Evolutionary conservation across 176 grass and related monocot genomes (phyloP), one percentile per base, ranked within the genome.

Genomic region (Oryza glaberrima): DNA sequence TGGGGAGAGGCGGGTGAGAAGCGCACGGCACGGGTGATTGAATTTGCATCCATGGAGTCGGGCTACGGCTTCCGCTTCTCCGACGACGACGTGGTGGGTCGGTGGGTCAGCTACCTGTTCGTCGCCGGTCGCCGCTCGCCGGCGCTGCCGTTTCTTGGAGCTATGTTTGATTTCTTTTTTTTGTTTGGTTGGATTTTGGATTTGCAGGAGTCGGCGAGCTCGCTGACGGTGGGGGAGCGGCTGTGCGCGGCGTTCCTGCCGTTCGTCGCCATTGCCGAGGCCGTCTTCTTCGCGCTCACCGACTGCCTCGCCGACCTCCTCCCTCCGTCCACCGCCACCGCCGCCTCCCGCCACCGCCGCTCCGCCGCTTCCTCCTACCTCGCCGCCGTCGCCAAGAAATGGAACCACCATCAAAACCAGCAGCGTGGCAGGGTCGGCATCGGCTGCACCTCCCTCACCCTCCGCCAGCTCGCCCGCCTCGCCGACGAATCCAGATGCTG

Each of bases 401-500:
- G 36, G 41, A 43, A 10, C 48, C 28, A 11, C 30, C 84, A 9
- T 47, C 40, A 10, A 13, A 28, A 11, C 30, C 85, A 10, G 38
- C 52, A 69, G 40, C 68, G 35, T 32, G 77, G 71, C 32, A 66
- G 72, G 5, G 58, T 45, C 76, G 76, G 15, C 11, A 20, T 51
- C 19, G 67, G 69, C 15, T 30, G 73, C 64, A 36, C 17, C 15
- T 32, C 84, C 69, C 75, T 75, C 45, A 3, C 8, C 72, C 43
- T 87, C 83, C 77, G 43, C 11, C 13, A 91, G 26, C 85, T 97
- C 68, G 85, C 86, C 32, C 79, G 51, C 70, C 90, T 97, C 77
- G 92, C 92, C 17, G 80, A 92, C 17, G 94, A 92, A 25, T 97
- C 94, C 44, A 15, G 81, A 78, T 92, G 87, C 90, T 97, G 94